Conservation (phyloP, 305 asterid genomes). For the Solanum hybrid region DNA sequence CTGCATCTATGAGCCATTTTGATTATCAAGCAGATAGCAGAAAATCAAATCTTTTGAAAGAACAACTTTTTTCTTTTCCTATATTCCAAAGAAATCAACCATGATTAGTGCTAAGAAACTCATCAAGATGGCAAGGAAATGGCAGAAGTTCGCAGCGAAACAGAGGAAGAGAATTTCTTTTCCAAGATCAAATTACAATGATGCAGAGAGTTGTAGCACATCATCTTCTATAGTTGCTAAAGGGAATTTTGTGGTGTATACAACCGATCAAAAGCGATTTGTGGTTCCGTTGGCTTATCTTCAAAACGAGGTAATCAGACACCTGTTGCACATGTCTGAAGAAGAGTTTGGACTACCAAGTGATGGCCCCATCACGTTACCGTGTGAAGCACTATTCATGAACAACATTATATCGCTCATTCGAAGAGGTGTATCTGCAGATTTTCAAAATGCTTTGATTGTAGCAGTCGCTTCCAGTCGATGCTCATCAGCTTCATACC, state of each 20-base stretch:
- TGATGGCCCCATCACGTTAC: not conserved
- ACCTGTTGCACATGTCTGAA: not conserved
- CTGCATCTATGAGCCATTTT: not conserved
- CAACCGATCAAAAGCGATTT: not conserved
- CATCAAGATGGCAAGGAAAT: not conserved
- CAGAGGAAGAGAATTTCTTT: not conserved
- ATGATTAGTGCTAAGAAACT: not conserved
- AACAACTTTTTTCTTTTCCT: not conserved
- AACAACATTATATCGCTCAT: not conserved
- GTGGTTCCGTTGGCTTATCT: not conserved
- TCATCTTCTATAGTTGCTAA: not conserved
- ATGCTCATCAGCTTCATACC: not conserved
- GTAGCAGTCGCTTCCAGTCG: not conserved
- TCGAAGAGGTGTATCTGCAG: not conserved
- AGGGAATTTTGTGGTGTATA: not conserved
- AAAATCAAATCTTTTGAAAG: not conserved
- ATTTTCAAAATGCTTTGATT: not conserved
- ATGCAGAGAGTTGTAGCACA: not conserved
- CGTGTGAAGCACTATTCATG: not conserved
- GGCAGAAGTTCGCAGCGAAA: not conserved
- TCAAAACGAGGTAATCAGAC: not conserved
- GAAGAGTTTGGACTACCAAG: not conserved
- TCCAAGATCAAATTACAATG: not conserved
- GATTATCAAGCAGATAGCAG: not conserved
- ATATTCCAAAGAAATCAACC: not conserved